A percentile compares a stretch with the other conserved stretches of the same genome.
Conservation (phyloP, 495 filamentous ascomycete species). For the Trichoderma orchidacearum region DNA sequence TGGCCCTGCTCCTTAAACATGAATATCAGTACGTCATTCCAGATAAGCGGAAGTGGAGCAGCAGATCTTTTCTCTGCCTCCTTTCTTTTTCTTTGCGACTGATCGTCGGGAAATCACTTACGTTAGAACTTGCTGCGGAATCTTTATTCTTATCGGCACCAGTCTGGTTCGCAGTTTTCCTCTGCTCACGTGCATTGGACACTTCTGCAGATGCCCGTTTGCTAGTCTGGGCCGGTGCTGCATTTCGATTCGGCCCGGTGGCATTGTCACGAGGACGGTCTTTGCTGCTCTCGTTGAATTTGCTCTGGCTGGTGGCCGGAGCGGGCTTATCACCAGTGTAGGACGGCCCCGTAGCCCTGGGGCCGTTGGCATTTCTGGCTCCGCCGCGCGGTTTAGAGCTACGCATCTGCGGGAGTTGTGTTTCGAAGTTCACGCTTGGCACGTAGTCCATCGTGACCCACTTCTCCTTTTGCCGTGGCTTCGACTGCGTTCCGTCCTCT, state of each 20-base stretch:
- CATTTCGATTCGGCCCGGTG: slow-evolving; percentile 7
- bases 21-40: not conserved
- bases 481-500: slow-evolving; percentile 39
- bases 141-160: slow-evolving; percentile 23
- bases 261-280: not conserved
- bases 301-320: slow-evolving; percentile 1
- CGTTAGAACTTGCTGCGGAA: slow-evolving; percentile 5
- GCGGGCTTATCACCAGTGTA: slow-evolving; percentile 13
- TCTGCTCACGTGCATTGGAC: slow-evolving; percentile 24
- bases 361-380: slow-evolving; percentile 29
- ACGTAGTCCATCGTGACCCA: slow-evolving; percentile 63
- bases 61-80: not conserved
- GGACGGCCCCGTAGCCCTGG: slow-evolving; percentile 20
- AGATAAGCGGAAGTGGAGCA: not conserved
- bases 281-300: not conserved
- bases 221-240: slow-evolving; percentile 13
- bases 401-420: slow-evolving; percentile 50
- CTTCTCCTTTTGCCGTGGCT: slow-evolving; percentile 52
- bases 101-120: slow-evolving; percentile 9
- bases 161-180: slow-evolving; percentile 19
- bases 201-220: slow-evolving; percentile 36
- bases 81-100: not conserved
- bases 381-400: slow-evolving; percentile 47
- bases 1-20: slow-evolving; percentile 10
- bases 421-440: slow-evolving; percentile 71